Evolutionary conservation across 257 asterid species (phyloP).

Genomic region (Penstemon barbatus): DNA sequence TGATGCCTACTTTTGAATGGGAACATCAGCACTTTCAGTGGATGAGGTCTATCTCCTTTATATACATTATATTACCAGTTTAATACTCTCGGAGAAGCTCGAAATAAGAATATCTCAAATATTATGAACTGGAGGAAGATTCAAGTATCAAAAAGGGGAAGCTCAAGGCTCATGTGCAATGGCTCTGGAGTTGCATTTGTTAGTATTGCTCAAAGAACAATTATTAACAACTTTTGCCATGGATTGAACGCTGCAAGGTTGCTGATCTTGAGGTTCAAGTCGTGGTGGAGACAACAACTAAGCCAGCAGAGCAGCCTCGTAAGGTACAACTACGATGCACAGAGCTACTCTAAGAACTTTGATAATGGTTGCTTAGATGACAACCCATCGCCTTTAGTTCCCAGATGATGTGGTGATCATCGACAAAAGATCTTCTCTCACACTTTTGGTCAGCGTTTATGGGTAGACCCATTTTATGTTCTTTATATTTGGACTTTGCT

Average conservation of each 20-base stretch:
- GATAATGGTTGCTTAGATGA: slow-evolving; percentile 49
- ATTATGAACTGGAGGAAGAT: slow-evolving; percentile 31
- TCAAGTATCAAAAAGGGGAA: slow-evolving; percentile 27
- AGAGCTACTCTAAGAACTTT: slow-evolving; percentile 56
- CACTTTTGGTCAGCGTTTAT: background rate
- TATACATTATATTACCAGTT: slow-evolving; percentile 9
- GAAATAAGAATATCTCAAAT: slow-evolving; percentile 27
- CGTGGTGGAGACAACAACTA: slow-evolving; percentile 37
- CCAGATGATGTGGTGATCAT: slow-evolving; percentile 16
- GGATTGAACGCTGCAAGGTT: slow-evolving; percentile 30
- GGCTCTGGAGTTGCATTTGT: slow-evolving; percentile 27
- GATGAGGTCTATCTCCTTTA: background rate
- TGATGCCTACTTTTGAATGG: slow-evolving; percentile 16
- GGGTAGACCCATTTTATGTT: background rate
- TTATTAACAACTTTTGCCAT: slow-evolving; percentile 10
- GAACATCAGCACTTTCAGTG: slow-evolving; percentile 19
- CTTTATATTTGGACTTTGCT: background rate
- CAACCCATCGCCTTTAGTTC: slow-evolving; percentile 49
- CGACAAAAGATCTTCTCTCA: background rate
- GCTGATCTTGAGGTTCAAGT: slow-evolving; percentile 38
- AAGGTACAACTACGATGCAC: slow-evolving; percentile 50
- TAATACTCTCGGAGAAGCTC: slow-evolving; percentile 7
- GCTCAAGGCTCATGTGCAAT: slow-evolving; percentile 18
- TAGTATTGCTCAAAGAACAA: slow-evolving; percentile 25
- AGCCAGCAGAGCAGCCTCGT: slow-evolving; percentile 30